Evolutionary conservation across 768 basidiomycete species (phyloP), one percentile per base, ranked within the genome.

Genomic region (Serendipita indica): DNA sequence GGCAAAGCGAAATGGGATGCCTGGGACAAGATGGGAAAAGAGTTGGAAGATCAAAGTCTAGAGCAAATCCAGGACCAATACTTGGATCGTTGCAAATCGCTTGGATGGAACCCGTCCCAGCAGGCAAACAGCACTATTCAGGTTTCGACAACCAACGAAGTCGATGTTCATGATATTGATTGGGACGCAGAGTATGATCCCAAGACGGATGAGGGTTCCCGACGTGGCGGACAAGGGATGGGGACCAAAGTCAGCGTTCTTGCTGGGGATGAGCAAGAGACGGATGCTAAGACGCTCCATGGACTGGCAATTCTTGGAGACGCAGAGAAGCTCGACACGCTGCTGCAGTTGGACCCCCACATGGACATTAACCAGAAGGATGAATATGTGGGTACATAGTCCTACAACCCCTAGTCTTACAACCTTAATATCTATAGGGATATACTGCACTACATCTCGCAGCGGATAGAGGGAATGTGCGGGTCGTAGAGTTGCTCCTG

Each of bases 1-100:
- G 86, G 83, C 14, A 74, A 86, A 18, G 86, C 87, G 2, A 91
- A 91, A 67, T 91, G 88, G 88, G 86, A 90, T 67, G 85, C 87
- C 2, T 91, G 89, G 89, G 74, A 65, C 49, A 65, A 71, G 12
- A 68, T 74, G 10, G 78, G 76, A 4, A 75, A 77, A 63, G 72
- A 68, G 14, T 84, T 81, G 62, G 67, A 67, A 14, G 68, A 66
- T n/a, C 62, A 65, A n/a, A 64, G 64, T 2, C 62, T 63, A 13
- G 77, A 78, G 30, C 84, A 77, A 14, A 83, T 88, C 69, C 64
- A 62, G 27, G 57, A 39, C n/a, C 73, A 80, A 66, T 91, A 91
- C 67, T 68, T 87, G 60, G 78, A 78, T 20, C 75, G 89, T 57
- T 89, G 87, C 18, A 72, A 67, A 45, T 76, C 70, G 62, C 70